phyloP scores from a whole-genome alignment of 78 protist species.

The Parvularia atlantis region DNA sequence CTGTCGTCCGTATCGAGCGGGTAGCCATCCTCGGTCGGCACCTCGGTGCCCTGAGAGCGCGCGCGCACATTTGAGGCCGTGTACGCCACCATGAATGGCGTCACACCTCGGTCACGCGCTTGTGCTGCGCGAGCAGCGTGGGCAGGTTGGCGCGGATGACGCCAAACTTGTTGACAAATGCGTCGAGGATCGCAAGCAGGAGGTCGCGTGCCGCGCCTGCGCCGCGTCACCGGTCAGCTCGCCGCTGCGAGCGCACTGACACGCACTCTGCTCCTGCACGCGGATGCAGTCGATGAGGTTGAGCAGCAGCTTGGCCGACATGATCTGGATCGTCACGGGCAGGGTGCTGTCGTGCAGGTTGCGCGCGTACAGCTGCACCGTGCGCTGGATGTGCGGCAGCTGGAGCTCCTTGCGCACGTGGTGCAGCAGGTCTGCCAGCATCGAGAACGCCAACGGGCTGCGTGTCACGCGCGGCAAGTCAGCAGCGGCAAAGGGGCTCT shows the following conservation, averaged over 20 bases:
- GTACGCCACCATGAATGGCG: no score
- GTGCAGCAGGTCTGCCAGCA: slow-evolving; percentile 84
- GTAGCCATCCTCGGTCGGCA: slow-evolving; percentile 9
- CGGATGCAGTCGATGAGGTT: slow-evolving; percentile 69
- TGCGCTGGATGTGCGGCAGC: slow-evolving; percentile 45
- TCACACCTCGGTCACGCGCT: no score
- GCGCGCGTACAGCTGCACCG: slow-evolving; percentile 56
- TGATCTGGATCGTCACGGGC: slow-evolving; percentile 66
- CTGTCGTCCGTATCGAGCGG: background rate
- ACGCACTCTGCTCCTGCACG: slow-evolving; percentile 19
- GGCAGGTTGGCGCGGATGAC: slow-evolving; percentile 47
- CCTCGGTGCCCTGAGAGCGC: background rate
- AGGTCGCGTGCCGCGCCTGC: slow-evolving; percentile 48
- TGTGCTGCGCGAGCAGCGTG: slow-evolving; percentile 6
- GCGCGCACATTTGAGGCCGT: background rate
- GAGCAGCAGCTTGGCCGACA: slow-evolving; percentile 70
- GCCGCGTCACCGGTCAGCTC: no score
- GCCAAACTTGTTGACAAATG: slow-evolving; percentile 62
- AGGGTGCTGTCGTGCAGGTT: slow-evolving; percentile 72
- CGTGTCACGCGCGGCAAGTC: background rate
- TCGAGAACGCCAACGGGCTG: slow-evolving; percentile 68
- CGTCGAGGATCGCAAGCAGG: slow-evolving; percentile 51
- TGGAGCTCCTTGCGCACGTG: slow-evolving; percentile 53
- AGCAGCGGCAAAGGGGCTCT: background rate
- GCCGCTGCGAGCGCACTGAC: background rate